phyloP scores from a whole-genome alignment of 2,329 filamentous ascomycete species.

The Cytospora piceicola region DNA sequence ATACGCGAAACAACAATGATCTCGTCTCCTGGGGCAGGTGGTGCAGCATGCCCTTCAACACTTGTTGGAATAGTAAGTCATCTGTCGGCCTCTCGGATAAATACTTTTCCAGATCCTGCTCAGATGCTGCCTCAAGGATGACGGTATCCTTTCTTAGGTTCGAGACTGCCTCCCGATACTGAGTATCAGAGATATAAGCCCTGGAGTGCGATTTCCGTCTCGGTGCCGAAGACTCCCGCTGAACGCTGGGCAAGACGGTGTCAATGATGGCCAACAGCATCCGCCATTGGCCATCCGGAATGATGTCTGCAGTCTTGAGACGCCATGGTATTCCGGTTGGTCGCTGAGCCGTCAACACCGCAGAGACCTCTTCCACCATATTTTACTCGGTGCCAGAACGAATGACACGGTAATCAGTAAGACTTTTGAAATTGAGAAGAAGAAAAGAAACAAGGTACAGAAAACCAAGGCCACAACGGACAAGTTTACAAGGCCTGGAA shows the following conservation, averaged over 20 bases:
- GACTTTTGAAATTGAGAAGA: too few relatives aligned
- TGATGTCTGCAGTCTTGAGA: constrained; percentile 23
- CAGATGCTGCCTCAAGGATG: constrained; percentile 19
- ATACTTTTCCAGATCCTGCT: constrained; percentile 32
- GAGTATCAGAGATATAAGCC: constrained; percentile 30
- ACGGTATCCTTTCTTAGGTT: constrained; percentile 22
- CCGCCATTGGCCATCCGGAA: constrained; percentile 32
- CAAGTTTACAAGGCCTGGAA: too few relatives aligned
- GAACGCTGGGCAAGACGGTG: constrained; percentile 32
- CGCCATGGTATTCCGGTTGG: constrained; percentile 37
- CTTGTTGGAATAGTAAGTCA: constrained; percentile 31
- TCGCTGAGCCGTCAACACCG: constrained; percentile 7
- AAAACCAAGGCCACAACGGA: too few relatives aligned
- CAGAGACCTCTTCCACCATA: constrained; percentile 8
- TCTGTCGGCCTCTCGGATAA: constrained; percentile 34
- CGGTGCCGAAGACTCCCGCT: constrained; percentile 26
- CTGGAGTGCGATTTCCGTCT: constrained; percentile 15
- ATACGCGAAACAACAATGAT: constrained; percentile 27
- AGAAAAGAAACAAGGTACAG: too few relatives aligned
- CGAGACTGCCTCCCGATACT: constrained; percentile 28
- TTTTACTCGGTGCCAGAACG: background rate
- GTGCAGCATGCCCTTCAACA: constrained; percentile 32
- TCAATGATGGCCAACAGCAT: constrained; percentile 36
- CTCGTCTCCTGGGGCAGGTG: constrained; percentile 30
- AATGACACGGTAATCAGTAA: too few relatives aligned